A percentile compares a stretch with the other conserved stretches of the same genome.
These are phyloP conservation scores for Talaromyces amestolkiae DNA, from an alignment of 2,329 filamentous ascomycete genomes.

Conservation along the genomic window DNA sequence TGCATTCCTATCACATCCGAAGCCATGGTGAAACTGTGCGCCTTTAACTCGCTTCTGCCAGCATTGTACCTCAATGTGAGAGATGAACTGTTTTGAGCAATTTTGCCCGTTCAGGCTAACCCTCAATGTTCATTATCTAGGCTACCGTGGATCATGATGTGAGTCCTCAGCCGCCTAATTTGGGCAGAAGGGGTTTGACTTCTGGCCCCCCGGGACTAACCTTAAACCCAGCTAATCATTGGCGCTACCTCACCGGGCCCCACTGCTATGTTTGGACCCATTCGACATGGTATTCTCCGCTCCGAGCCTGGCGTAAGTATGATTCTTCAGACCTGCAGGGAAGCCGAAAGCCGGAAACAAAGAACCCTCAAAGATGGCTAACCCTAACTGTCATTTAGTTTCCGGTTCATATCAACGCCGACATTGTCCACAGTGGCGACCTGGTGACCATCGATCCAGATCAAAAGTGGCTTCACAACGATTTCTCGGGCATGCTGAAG, in stretches of 20 bases:
- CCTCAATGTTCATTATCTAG: neutral
- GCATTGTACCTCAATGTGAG: neutral
- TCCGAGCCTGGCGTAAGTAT: neutral
- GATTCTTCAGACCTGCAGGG: neutral
- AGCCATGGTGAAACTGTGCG: constrained; percentile 1
- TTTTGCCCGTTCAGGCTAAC: neutral
- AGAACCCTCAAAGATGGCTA: neutral
- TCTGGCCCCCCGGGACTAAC: neutral
- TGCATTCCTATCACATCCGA: neutral
- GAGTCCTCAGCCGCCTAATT: neutral
- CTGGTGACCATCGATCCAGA: neutral
- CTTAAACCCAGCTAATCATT: neutral
- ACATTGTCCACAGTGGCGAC: neutral
- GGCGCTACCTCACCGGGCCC: neutral
- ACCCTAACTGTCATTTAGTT: neutral
- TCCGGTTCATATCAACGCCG: neutral
- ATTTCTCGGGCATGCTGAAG: neutral
- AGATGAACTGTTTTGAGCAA: neutral
- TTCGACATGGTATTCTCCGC: neutral
- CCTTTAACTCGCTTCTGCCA: constrained; percentile 2
- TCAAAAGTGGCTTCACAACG: neutral
- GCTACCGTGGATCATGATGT: neutral
- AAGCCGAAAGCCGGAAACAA: neutral
- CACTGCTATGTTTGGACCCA: neutral
- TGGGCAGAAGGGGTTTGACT: neutral